Evolutionary conservation across 768 basidiomycete species (phyloP).

Genomic region (Lenzites betulinus): DNA sequence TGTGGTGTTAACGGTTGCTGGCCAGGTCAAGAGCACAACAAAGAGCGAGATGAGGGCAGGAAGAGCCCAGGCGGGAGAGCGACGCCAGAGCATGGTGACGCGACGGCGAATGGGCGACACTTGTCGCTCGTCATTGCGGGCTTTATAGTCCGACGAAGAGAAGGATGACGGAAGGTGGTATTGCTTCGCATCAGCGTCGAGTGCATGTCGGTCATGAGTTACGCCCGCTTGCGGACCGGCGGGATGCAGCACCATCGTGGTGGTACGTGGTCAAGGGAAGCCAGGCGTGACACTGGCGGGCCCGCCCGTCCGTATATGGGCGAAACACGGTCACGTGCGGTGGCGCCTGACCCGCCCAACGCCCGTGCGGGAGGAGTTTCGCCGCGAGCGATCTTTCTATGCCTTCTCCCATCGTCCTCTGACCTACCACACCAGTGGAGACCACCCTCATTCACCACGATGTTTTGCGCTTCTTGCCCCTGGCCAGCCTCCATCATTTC

Average conservation of each 20-base stretch:
- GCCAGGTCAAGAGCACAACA: constrained; percentile 20
- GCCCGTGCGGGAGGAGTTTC: neutral
- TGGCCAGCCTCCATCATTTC: neutral
- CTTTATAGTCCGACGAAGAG: neutral
- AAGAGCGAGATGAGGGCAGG: constrained; percentile 19
- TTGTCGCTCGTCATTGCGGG: neutral
- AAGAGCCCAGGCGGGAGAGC: constrained; percentile 16
- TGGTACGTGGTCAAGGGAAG: neutral
- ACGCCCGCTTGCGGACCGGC: constrained; percentile 1
- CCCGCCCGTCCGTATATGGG: neutral
- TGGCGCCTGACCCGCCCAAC: constrained; percentile 18
- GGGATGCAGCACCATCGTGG: neutral
- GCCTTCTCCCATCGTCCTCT: constrained; percentile 3
- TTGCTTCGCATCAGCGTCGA: neutral
- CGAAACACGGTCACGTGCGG: constrained; percentile 11
- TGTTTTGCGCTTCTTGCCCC: neutral
- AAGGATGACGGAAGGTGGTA: neutral
- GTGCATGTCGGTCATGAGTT: neutral
- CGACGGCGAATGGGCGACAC: neutral
- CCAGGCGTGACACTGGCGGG: neutral
- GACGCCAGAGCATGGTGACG: constrained; percentile 12
- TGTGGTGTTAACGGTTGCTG: neutral
- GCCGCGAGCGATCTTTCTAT: neutral
- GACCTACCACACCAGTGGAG: neutral
- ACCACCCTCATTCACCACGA: neutral